Evolutionary conservation across 2,329 filamentous ascomycete species (phyloP).

Genomic region (Pseudogymnoascus sp.): DNA sequence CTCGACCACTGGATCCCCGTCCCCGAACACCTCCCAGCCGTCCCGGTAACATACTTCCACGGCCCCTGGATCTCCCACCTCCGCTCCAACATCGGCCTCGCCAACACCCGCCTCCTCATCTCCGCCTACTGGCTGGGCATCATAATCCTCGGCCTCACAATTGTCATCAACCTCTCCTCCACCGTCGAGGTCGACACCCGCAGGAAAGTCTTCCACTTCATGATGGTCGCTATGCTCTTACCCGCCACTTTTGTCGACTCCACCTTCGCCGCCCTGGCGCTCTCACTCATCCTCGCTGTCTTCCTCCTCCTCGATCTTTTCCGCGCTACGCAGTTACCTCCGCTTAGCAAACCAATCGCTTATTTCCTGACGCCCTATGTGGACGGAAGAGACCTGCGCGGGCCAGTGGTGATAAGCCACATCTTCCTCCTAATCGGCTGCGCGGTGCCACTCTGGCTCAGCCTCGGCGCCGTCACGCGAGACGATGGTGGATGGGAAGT

Average conservation of each 20-base stretch:
- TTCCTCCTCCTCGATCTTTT: slow-evolving; percentile 87
- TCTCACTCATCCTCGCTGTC: slow-evolving; percentile 69
- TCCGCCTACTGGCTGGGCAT: slow-evolving; percentile 64
- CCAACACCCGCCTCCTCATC: slow-evolving; percentile 73
- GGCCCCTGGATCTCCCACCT: slow-evolving; percentile 56
- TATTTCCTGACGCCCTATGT: slow-evolving; percentile 87
- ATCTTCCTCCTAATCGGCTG: slow-evolving; percentile 94
- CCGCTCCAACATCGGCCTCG: slow-evolving; percentile 59
- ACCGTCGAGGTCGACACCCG: slow-evolving; percentile 89
- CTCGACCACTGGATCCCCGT: slow-evolving; percentile 70
- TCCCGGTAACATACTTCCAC: slow-evolving; percentile 11
- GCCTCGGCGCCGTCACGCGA: slow-evolving; percentile 60
- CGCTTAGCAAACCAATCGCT: slow-evolving; percentile 76
- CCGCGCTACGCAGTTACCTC: slow-evolving; percentile 82
- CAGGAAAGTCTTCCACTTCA: slow-evolving; percentile 95
- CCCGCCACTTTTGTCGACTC: slow-evolving; percentile 83
- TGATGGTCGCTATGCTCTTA: slow-evolving; percentile 94
- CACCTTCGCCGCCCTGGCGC: slow-evolving; percentile 67
- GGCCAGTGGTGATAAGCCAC: slow-evolving; percentile 90
- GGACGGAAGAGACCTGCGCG: slow-evolving; percentile 84
- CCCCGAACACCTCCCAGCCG: slow-evolving; percentile 32
- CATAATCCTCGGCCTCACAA: slow-evolving; percentile 59
- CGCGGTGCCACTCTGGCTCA: slow-evolving; percentile 88
- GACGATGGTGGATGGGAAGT: slow-evolving; percentile 67
- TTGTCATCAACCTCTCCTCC: slow-evolving; percentile 65